Base-by-base conservation (phyloP, 768 basidiomycete genomes). In the Xerocomellus chrysenteron region DNA sequence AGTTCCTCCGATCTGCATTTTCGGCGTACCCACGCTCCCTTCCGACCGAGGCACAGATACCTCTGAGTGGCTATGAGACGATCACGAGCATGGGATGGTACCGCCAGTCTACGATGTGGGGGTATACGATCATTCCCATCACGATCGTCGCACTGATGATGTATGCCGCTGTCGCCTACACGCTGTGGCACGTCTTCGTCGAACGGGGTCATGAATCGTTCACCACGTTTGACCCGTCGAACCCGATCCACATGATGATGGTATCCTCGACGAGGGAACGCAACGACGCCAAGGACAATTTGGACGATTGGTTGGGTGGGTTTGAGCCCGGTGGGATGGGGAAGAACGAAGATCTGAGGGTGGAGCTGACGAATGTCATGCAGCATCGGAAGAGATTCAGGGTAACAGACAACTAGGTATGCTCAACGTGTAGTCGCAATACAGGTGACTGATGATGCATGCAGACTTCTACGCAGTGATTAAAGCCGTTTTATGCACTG, bases 1-100 rank as follows among this genome's bases (percentile, higher is more conserved):
- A 58, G 57, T 58, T 52, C 35, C 43, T 51, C 17, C 37, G 48
- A 50, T 63, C 59, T 2, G 59, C 21, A 54, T 60, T 58, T 30
- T 60, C 59, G 0, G 59, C 32, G 2, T 13, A 49, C 17, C 52
- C 52, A 1, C 5, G 1, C 5, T 5, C 5, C 0, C 16, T 60
- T 16, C 49, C 59, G 2, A 16, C 2, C 19, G 36, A 54, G 4
- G 56, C 56, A 16, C 44, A 2, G 28, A 24, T 47, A 8, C 4
- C 32, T 21, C 4, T 60, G 24, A 37, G 2, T 11, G 59, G 59
- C 1, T 9, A 13, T 5, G 8, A 50, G 42, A 19, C 32, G 0
- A 47, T 60, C 24, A 24, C 24, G 16, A 51, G 52, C 0, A 54
- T 54, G 36, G 57, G 57, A 8, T 48, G 57, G 59, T 35, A 30